Base-by-base conservation (phyloP, 2,329 filamentous ascomycete species). In the Neurospora sp. region DNA sequence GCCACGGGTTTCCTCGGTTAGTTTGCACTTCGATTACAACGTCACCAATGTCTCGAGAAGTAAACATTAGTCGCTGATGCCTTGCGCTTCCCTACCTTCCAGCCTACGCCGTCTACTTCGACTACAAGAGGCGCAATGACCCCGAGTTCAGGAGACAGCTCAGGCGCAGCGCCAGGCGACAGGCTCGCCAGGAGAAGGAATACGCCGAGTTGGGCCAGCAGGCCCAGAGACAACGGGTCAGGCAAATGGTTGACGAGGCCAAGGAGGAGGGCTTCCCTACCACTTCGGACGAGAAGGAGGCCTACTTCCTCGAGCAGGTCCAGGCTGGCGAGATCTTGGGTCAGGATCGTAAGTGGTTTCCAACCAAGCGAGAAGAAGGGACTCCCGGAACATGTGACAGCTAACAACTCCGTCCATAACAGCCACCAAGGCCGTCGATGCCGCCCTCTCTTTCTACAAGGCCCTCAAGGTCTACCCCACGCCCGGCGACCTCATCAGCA, bases 391-490 rank as follows among this genome's bases (percentile, higher is more conserved):
- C 68, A 43, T 68, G 10, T 70, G 67, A 66, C 28, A 68, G 70
- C 74, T 75, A 67, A 74, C 70, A 28, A 33, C 66, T 62, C 38
- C 5, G 8, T 73, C 15, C 15, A 28, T 36, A 62, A 73, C 75
- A 92, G 90, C 90, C 75, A 82, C 88, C 75, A 88, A 90, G 78
- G 84, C 86, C 52, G 81, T 97, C 71, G 94, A 97, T 74, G 93
- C 96, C 68, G 95, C 96, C 67, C 84, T 98, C 72, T 93, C 92
- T 81, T 99, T 99, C 84, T 99, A 98, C 88, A 96, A 94, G 86
- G 96, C 94, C 66, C 88, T 99, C 75, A 99, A 99, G 87, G 96
- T 98, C 76, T 99, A 99, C 83, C 96, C 96, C 68, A 91, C 93
- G 77, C 96, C 95, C 13, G 88, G 90, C 76, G 96, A 98, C 78